Evolutionary conservation across 768 basidiomycete species (phyloP), one percentile per base, ranked within the genome.

Genomic region (Amanita thiersii): DNA sequence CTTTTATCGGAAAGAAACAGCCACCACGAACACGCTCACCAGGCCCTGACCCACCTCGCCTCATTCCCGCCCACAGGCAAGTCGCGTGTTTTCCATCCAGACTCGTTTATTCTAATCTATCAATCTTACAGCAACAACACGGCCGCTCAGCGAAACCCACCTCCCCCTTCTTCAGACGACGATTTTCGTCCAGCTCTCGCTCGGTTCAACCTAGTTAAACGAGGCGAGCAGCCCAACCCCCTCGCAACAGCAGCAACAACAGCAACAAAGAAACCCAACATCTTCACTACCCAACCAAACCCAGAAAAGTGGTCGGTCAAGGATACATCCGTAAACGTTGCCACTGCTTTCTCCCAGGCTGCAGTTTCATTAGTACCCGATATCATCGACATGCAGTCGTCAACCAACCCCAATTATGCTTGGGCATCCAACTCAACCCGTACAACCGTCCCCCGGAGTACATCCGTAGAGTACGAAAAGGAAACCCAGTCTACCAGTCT

Each of bases 291-390:
- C 34, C 62, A 64, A 11, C 70, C 70, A n/a, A 68, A 79, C 39
- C 86, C 86, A 30, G 72, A 78, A 52, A 77, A 69, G 69, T 85
- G 81, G 81, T 56, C 58, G 45, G 75, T 86, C 45, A 83, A 83
- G 53, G 86, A 87, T 60, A 91, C 89, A 33, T 81, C 86, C 14
- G 89, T 91, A 38, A 85, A 87, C 60, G 81, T 89, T 53, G 89
- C 87, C 7, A 74, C 75, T 52, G 89, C 88, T 21, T 85, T 92
- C 54, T 65, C 69, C 50, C 78, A 81, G 57, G 89, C 88, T 14
- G 83, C 73, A 15, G 65, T 62, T 56, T 25, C 38, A 12, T 11
- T 20, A 3, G 30, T 21, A 8, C 30, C 42, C 23, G 34, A 37
- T 20, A 37, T 37, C 35, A 37, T 37, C 5, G 64, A 68, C 45